These are phyloP conservation scores for Termitomyces sp. DNA, from an alignment of 768 basidiomycete species.

Conservation along the genomic window DNA sequence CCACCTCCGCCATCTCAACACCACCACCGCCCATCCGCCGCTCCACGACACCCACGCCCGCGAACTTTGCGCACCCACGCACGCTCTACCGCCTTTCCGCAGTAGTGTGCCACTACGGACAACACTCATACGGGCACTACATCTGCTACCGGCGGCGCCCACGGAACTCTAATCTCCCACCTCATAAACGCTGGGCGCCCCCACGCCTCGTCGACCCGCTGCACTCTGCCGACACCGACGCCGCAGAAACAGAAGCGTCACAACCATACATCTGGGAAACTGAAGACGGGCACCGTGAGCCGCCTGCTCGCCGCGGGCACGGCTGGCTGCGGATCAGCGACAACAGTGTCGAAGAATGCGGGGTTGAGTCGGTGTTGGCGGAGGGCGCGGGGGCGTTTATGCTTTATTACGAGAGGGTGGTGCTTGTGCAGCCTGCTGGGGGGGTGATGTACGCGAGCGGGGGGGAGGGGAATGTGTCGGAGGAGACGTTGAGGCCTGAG, in stretches of 20 bases:
- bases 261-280: slow-evolving; percentile 56
- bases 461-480: slow-evolving; percentile 38
- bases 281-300: slow-evolving; percentile 30
- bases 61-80: slow-evolving; percentile 46
- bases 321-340: slow-evolving; percentile 93
- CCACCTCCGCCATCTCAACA: slow-evolving; percentile 68
- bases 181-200: slow-evolving; percentile 35
- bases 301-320: slow-evolving; percentile 46
- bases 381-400: slow-evolving; percentile 84
- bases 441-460: slow-evolving; percentile 15
- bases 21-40: slow-evolving; percentile 47
- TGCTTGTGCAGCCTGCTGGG: slow-evolving; percentile 24
- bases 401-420: slow-evolving; percentile 86
- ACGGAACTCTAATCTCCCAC: slow-evolving; percentile 35
- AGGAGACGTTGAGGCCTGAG: slow-evolving; percentile 64
- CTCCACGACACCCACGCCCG: slow-evolving; percentile 55
- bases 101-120: slow-evolving; percentile 90
- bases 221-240: slow-evolving; percentile 19
- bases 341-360: slow-evolving; percentile 72
- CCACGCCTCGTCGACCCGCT: slow-evolving; percentile 31
- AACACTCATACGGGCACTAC: slow-evolving; percentile 93
- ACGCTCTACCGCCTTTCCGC: slow-evolving; percentile 85
- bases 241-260: slow-evolving; percentile 14
- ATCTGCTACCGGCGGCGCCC: slow-evolving; percentile 89
- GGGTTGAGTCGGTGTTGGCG: slow-evolving; percentile 67